phyloP scores from a whole-genome alignment of 345 rosid genomes.

The Pistacia integerrima region DNA sequence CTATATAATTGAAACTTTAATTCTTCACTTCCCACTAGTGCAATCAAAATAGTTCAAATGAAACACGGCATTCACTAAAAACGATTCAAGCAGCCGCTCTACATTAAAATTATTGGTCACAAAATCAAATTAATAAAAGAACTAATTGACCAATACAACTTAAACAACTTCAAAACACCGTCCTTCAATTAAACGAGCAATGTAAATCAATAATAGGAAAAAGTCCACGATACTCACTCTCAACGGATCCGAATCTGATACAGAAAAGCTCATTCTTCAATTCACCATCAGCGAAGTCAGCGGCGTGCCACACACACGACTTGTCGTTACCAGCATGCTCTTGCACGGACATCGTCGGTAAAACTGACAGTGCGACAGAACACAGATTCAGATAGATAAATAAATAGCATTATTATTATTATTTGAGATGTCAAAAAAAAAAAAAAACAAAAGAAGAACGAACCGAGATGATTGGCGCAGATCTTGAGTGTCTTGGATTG shows the following conservation, averaged over 20 bases:
- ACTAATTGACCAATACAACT: neutral
- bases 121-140: too few species aligned
- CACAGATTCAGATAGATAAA: neutral
- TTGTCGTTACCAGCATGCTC: slow-evolving; percentile 78
- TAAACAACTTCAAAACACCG: neutral
- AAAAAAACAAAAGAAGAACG: slow-evolving; percentile 15
- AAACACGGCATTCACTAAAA: neutral
- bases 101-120: neutral
- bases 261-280: slow-evolving; percentile 79
- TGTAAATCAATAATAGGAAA: neutral
- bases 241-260: slow-evolving; percentile 67
- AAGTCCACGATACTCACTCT: slow-evolving; percentile 47
- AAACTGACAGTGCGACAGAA: slow-evolving; percentile 34
- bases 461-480: slow-evolving; percentile 95
- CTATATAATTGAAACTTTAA: neutral
- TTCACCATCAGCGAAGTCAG: slow-evolving; percentile 69
- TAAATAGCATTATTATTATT: too few species aligned
- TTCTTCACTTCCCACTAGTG: neutral
- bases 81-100: neutral
- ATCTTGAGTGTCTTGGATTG: slow-evolving; percentile 96
- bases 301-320: slow-evolving; percentile 73
- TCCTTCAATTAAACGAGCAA: neutral
- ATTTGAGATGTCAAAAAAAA: too few species aligned
- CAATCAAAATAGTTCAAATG: neutral
- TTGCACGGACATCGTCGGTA: slow-evolving; percentile 54